A percentile compares a stretch with the other conserved stretches of the same genome.
Conservation (phyloP, 2,329 filamentous ascomycete genomes). For the Ophiostoma australiae region DNA sequence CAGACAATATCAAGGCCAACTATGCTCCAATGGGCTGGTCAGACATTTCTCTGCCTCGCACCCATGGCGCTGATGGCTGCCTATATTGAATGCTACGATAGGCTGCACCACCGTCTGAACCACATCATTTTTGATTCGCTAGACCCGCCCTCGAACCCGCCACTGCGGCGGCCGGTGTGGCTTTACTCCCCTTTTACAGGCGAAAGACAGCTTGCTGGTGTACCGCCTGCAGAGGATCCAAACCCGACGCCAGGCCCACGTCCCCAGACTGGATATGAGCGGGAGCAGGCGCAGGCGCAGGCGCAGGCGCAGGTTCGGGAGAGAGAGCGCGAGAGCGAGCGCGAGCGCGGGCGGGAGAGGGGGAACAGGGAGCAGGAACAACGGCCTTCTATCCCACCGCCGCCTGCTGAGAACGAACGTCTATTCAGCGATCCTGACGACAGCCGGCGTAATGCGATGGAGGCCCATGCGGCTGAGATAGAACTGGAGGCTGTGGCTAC, state of each 20-base stretch:
- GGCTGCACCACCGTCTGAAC: conserved; percentile 38
- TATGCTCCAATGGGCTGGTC: conserved; percentile 42
- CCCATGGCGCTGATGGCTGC: conserved; percentile 47
- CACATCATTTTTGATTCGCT: conserved; percentile 38
- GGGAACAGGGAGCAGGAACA: not conserved
- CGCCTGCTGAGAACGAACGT: conserved; percentile 19
- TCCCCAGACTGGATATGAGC: not conserved
- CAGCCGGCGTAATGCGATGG: conserved; percentile 17
- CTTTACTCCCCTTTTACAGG: conserved; percentile 11
- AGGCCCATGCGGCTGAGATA: conserved; percentile 9
- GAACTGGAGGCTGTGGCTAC: not conserved
- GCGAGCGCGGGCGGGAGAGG: not conserved
- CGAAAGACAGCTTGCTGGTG: conserved; percentile 20
- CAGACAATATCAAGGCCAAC: conserved; percentile 38
- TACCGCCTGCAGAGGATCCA: conserved; percentile 12
- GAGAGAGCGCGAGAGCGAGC: not conserved
- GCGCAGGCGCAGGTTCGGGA: not conserved
- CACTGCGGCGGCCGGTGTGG: not conserved
- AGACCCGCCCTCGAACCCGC: conserved; percentile 31
- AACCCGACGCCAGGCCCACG: conserved; percentile 5
- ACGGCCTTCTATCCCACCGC: conserved; percentile 16
- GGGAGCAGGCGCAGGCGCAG: not conserved
- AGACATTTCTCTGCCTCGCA: conserved; percentile 40
- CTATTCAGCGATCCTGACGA: conserved; percentile 11
- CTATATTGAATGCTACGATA: conserved; percentile 38